Percentiles rank a stretch among this genome's conserved stretches.
These are phyloP conservation scores for Pleurotus platypus DNA, from an alignment of 768 basidiomycete genomes.

Conservation along the genomic window DNA sequence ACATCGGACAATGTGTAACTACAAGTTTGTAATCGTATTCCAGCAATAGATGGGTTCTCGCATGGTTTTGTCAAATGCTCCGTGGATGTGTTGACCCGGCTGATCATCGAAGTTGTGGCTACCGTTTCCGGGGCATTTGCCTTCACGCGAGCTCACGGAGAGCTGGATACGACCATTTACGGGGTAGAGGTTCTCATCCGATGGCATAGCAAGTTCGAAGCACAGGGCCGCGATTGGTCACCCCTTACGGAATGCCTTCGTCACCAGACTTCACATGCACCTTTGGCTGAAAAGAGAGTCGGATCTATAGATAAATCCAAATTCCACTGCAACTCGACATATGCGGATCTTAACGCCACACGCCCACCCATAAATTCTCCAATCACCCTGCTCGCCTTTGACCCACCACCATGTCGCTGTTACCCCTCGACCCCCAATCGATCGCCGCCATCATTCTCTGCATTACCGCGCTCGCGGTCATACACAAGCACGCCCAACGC, in stretches of 20 bases:
- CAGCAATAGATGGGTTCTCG: too few relatives aligned
- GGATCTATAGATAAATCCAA: neutral
- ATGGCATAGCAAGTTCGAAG: too few relatives aligned
- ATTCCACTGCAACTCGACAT: neutral
- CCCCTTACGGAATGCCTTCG: neutral
- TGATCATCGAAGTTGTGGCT: too few relatives aligned
- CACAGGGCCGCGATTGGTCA: neutral
- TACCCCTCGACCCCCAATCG: constrained; percentile 20
- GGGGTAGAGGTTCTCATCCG: too few relatives aligned
- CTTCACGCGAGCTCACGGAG: too few relatives aligned
- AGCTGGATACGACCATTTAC: too few relatives aligned
- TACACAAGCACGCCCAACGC: constrained; percentile 22
- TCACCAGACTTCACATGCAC: constrained; percentile 1
- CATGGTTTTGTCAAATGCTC: too few relatives aligned
- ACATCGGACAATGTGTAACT: too few relatives aligned
- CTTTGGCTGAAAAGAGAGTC: neutral
- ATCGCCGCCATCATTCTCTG: constrained; percentile 27
- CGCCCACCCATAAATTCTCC: neutral
- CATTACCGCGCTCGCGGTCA: constrained; percentile 23
- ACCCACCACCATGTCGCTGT: neutral
- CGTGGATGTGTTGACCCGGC: too few relatives aligned
- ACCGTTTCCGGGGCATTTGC: too few relatives aligned
- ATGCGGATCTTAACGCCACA: constrained; percentile 7
- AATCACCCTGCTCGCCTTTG: neutral
- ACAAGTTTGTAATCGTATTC: too few relatives aligned